Conservation (phyloP, 805 yeast species). For the Metschnikowia vanudenii region DNA sequence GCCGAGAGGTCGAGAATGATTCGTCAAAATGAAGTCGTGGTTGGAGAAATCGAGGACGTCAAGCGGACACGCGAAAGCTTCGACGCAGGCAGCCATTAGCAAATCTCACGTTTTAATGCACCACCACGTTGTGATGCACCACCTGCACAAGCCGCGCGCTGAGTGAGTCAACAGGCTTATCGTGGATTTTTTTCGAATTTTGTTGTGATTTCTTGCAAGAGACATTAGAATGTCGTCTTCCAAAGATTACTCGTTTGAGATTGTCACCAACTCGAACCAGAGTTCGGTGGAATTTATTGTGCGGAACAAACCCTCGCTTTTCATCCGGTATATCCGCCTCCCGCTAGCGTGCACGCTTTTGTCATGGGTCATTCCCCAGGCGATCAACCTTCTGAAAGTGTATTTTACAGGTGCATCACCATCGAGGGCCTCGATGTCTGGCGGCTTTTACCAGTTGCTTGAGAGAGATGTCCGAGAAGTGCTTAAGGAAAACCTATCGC, state of each 20-base stretch:
- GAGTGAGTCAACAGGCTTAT: conserved; percentile 12
- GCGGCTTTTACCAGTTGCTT: neutral
- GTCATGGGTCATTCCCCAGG: conserved; percentile 3
- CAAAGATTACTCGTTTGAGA: conserved; percentile 31
- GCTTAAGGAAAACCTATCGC: neutral
- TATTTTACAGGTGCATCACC: neutral
- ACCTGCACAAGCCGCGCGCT: conserved; percentile 8
- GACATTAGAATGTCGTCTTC: conserved; percentile 26
- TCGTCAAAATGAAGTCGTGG: conserved; percentile 67
- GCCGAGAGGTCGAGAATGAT: conserved; percentile 52
- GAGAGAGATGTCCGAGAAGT: neutral
- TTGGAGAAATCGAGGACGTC: conserved; percentile 49
- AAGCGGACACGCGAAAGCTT: conserved; percentile 23
- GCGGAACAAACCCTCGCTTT: conserved; percentile 14
- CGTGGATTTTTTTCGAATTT: conserved; percentile 1
- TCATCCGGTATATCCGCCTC: conserved; percentile 15
- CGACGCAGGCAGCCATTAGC: conserved; percentile 8
- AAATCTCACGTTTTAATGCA: conserved; percentile 1
- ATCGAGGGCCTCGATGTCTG: neutral
- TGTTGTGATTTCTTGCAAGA: neutral
- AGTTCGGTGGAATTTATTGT: conserved; percentile 21
- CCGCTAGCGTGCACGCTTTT: conserved; percentile 17
- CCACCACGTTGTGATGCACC: conserved; percentile 1
- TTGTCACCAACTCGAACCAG: conserved; percentile 18
- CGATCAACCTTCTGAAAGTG: neutral